Evolutionary conservation across 2,329 filamentous ascomycete species (phyloP).

Genomic region (Aspergillus sp.): DNA sequence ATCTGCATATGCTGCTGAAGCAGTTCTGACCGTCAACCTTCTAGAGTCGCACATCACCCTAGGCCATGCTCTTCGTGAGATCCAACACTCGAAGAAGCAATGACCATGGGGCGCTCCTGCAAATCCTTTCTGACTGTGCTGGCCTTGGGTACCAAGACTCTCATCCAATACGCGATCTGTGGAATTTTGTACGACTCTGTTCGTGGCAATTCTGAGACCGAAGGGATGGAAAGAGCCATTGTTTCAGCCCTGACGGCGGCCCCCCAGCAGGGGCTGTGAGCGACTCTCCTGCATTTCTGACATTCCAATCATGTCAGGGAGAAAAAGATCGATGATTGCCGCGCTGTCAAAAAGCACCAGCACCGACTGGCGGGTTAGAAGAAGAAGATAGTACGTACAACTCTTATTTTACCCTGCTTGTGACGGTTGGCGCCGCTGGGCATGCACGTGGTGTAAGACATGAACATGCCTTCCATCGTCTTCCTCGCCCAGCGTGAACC

Average conservation of each 20-base stretch:
- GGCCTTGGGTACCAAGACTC: neutral
- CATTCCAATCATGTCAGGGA: conserved; percentile 12
- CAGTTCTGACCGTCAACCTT: neutral
- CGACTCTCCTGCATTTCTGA: conserved; percentile 3
- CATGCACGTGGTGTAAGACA: conserved; percentile 6
- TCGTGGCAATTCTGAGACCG: conserved; percentile 21
- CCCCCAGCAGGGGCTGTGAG: neutral
- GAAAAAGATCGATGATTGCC: conserved; percentile 1
- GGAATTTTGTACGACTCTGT: conserved; percentile 9
- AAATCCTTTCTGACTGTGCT: conserved; percentile 3
- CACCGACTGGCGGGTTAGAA: neutral
- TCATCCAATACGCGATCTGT: neutral
- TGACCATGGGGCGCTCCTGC: neutral
- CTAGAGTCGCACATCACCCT: neutral
- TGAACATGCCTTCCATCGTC: neutral
- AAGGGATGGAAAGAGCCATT: conserved; percentile 20
- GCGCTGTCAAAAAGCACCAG: neutral
- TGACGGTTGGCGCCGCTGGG: neutral
- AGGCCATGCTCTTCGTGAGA: neutral
- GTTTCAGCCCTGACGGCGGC: conserved; percentile 15
- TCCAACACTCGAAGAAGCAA: neutral
- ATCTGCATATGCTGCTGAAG: neutral
- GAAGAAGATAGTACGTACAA: neutral
- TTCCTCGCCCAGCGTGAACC: neutral
- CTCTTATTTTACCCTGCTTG: neutral